Evolutionary conservation across 2,329 filamentous ascomycete genomes (phyloP).

Genomic region (Diaporthe ampelina): DNA sequence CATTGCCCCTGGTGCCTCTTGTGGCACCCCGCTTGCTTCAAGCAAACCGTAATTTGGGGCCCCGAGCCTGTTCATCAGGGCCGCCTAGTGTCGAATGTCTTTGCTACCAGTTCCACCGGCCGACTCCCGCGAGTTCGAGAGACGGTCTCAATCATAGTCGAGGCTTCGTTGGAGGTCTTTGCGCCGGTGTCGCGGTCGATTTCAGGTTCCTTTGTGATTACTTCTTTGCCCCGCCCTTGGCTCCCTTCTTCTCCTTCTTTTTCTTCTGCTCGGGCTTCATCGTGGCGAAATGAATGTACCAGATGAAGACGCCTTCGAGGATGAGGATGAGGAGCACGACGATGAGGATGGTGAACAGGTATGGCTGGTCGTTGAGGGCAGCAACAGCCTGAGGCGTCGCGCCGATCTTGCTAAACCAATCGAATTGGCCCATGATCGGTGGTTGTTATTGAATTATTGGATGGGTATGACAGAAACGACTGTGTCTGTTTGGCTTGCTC

Average conservation of each 20-base stretch:
- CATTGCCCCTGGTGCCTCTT: constrained; percentile 5
- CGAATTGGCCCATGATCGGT: constrained; percentile 64
- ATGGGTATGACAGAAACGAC: constrained; percentile 18
- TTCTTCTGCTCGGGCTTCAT: constrained; percentile 73
- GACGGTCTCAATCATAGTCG: not conserved
- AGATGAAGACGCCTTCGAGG: constrained; percentile 62
- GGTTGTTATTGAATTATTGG: not conserved
- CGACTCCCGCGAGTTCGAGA: not conserved
- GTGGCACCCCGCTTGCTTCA: constrained; percentile 16
- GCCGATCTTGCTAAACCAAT: constrained; percentile 69
- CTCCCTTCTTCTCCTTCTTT: constrained; percentile 53
- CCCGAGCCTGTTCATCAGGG: not conserved
- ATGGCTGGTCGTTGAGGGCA: constrained; percentile 72
- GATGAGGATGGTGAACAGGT: constrained; percentile 70
- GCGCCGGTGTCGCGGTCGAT: not conserved
- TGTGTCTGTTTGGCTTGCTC: constrained; percentile 38
- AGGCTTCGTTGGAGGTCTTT: not conserved
- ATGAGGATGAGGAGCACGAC: constrained; percentile 65
- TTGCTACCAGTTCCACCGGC: not conserved
- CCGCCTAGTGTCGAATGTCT: not conserved
- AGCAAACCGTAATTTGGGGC: constrained; percentile 4
- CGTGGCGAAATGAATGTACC: constrained; percentile 72
- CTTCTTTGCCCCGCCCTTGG: constrained; percentile 39
- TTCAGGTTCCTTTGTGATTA: constrained; percentile 17
- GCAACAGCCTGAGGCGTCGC: constrained; percentile 71